Conservation (phyloP, 208 protist species). For the Leishmania mexicana region DNA sequence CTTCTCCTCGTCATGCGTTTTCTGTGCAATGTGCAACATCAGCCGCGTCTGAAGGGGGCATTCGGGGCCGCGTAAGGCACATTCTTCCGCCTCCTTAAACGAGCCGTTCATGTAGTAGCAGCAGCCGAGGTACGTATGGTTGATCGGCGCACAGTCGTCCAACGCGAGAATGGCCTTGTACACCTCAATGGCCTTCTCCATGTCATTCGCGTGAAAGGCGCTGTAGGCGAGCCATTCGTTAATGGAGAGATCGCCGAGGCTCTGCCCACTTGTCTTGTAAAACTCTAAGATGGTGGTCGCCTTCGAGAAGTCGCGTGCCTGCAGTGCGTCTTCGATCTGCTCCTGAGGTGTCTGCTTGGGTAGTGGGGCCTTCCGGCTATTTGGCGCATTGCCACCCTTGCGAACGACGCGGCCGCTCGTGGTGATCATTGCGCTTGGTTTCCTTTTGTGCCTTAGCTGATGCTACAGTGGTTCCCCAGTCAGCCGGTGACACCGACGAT, state of each 20-base stretch:
- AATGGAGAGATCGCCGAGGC: constrained; percentile 74
- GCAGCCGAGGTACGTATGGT: constrained; percentile 84
- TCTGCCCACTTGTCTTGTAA: constrained; percentile 80
- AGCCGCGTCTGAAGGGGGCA: constrained; percentile 91
- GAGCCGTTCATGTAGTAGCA: constrained; percentile 84
- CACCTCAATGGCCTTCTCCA: constrained; percentile 90
- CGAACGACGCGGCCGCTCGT: constrained; percentile 74
- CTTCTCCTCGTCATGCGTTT: constrained; percentile 92
- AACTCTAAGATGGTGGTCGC: constrained; percentile 91
- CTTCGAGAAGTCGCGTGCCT: constrained; percentile 88
- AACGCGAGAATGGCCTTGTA: constrained; percentile 84
- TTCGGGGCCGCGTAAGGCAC: constrained; percentile 78
- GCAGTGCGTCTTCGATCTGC: constrained; percentile 89
- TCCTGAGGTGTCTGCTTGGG: constrained; percentile 60
- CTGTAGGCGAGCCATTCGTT: constrained; percentile 95
- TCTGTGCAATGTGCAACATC: constrained; percentile 95
- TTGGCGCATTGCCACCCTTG: constrained; percentile 43
- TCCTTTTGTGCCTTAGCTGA: neutral
- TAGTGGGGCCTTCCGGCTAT: constrained; percentile 29
- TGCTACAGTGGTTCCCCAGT: neutral
- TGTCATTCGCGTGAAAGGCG: constrained; percentile 95
- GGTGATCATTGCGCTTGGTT: constrained; percentile 49
- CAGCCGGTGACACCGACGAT: neutral
- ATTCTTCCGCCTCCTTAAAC: constrained; percentile 93
- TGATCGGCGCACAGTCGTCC: constrained; percentile 63